Base-by-base conservation (phyloP, 169 alveolate species). In the Condylostoma magnum region DNA sequence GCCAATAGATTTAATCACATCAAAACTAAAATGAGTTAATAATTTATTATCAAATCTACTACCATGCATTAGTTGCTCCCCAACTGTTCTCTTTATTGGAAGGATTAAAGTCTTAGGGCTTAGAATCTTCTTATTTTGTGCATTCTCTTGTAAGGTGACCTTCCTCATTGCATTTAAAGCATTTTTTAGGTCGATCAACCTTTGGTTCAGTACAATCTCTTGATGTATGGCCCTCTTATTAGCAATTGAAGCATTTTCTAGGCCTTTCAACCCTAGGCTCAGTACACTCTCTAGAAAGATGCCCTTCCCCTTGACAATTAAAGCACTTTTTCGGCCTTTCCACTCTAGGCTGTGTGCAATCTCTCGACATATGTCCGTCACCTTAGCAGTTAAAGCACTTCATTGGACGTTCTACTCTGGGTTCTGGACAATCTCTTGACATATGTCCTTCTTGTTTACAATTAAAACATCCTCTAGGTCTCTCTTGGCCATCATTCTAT, bases 361-460 rank as follows among this genome's bases (percentile, higher is more conserved):
- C 85, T 65, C 77, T 69, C 8, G 81, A 22, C 76, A 69, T 78
- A 46, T 78, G 85, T 15, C 85, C 85, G 15, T 33, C 73, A 47
- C 71, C 73, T 0, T 56, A 28, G 44, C 85, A 78, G n/a, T 78
- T 70, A 50, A 56, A 78, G 80, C 85, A 78, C 48, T 15, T 41
- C 41, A 6, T 6, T 50, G 69, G n/a, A n/a, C n/a, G n/a, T 53
- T 52, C 46, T 4, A 53, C 77, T 18, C 51, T 37, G 4, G 69
- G 51, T 4, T 57, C 37, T 33, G 69, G 69, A 33, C 69, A 73
- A 5, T 73, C 80, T 58, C 65, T 73, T 22, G 75, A 58, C n/a
- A 41, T 73, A 36, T 73, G 80, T 15, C 80, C 80, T 34, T 22
- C 46, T 50, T 58, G 60, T 0, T 53, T 53, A 38, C 78, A 69